Evolutionary conservation across 2,329 filamentous ascomycete genomes (phyloP), one percentile per base, ranked within the genome.

Genomic region (Rachicladosporium sp.): DNA sequence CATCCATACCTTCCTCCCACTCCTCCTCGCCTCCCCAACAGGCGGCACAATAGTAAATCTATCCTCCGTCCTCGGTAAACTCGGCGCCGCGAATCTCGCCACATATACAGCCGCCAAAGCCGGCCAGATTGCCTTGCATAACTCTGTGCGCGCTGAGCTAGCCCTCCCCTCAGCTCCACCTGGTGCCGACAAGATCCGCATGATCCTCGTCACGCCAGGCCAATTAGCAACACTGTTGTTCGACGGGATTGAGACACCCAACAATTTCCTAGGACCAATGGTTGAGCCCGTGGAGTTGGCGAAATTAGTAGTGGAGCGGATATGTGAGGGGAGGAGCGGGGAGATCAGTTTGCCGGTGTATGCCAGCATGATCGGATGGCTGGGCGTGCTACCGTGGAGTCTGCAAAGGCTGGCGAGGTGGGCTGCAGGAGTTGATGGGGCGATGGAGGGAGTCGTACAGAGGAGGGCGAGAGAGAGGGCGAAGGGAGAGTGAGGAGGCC

Each of bases 31-130:
- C 38, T 53, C 50, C 2, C 67, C 73, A 45, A 69, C 73, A 41
- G 83, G 86, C 52, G 87, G 84, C 45, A 94, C 88, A 34, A 77
- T 98, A 47, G 87, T 96, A 46, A 95, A 87, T 34, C 67, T 98
- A 34, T 88, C 88, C 35, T 93, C 83, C 34, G 88, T 95, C 15
- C 76, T 96, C 37, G 86, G 83, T 29, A 79, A 89, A 50, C 69
- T 94, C 13, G 84, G 84, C 46, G 65, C 66, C 10, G 60, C 63
- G 9, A 61, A 68, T 33, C 55, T 71, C 2, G 55, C 80, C 37
- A 87, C 93, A 63, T 98, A 96, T 63, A 76, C 84, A 1, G 85
- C 88, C 3, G 80, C 87, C 44, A 98, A 98, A 70, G 88, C 89
- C 7, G 91, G 82, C 23, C 69, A 95, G 8, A 79, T 83, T 30